Conservation (phyloP, 148 eudicot genomes). For the Dianthus caryophyllus region DNA sequence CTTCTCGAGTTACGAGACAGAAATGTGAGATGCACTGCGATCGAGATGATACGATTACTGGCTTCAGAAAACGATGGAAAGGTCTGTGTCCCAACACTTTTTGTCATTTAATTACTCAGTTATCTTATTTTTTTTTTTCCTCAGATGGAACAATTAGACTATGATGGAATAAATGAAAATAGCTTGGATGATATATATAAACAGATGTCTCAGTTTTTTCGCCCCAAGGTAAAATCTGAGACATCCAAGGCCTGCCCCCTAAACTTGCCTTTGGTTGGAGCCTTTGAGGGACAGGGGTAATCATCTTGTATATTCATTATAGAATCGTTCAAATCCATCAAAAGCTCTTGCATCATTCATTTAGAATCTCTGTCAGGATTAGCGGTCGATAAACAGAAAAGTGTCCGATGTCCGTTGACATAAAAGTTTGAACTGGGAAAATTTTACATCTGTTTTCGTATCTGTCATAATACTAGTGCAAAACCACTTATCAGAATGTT, state of each 20-base stretch:
- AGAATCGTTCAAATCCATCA: neutral
- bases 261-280: too few relatives aligned
- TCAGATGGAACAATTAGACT: too few relatives aligned
- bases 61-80: conserved; percentile 55
- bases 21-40: conserved; percentile 43
- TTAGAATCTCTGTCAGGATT: neutral
- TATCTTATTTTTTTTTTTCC: neutral
- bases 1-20: conserved; percentile 53
- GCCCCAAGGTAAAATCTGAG: too few relatives aligned
- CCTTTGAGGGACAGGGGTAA: too few relatives aligned
- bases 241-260: too few relatives aligned
- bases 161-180: too few relatives aligned
- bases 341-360: neutral
- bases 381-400: neutral
- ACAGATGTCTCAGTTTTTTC: too few relatives aligned
- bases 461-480: neutral
- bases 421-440: neutral
- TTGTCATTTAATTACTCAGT: neutral
- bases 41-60: conserved; percentile 44
- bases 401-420: neutral
- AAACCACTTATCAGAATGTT: neutral
- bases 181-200: too few relatives aligned
- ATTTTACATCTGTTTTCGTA: neutral
- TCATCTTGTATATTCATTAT: neutral
- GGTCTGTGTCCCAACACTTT: conserved; percentile 28